phyloP scores from a whole-genome alignment of 768 basidiomycete species.

The Mycena chlorophos region DNA sequence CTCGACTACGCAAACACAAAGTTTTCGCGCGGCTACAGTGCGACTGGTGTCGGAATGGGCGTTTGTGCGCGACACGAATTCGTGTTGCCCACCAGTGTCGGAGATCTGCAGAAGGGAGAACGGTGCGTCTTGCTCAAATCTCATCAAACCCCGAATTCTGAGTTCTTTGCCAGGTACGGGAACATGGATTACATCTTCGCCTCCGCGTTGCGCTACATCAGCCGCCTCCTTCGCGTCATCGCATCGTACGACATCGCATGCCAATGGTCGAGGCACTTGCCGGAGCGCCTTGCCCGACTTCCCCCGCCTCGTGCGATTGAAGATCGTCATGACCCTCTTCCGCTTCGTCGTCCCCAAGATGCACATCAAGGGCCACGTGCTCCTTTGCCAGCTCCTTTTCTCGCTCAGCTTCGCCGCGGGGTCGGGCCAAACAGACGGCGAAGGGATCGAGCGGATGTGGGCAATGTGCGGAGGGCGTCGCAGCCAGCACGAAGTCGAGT shows the following conservation, averaged over 20 bases:
- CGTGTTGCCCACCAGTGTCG: slow-evolving; percentile 24
- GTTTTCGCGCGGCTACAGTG: slow-evolving; percentile 24
- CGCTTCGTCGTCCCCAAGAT: slow-evolving; percentile 30
- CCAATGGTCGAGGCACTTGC: slow-evolving; percentile 28
- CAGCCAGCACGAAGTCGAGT: slow-evolving; percentile 36
- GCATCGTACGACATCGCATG: slow-evolving; percentile 35
- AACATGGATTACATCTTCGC: slow-evolving; percentile 40
- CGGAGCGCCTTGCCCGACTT: slow-evolving; percentile 15
- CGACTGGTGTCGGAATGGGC: slow-evolving; percentile 24
- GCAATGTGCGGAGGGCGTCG: slow-evolving; percentile 24
- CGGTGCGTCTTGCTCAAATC: slow-evolving; percentile 18
- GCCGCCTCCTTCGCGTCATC: slow-evolving; percentile 11
- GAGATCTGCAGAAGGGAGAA: slow-evolving; percentile 33
- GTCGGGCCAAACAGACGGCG: slow-evolving; percentile 36
- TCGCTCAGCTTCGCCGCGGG: slow-evolving; percentile 26
- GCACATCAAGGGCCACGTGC: slow-evolving; percentile 27
- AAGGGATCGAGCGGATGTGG: slow-evolving; percentile 34
- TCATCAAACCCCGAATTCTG: background rate
- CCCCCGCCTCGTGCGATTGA: slow-evolving; percentile 14
- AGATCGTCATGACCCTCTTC: slow-evolving; percentile 5
- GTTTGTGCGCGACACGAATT: slow-evolving; percentile 28
- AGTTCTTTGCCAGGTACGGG: slow-evolving; percentile 27
- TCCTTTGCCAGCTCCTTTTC: slow-evolving; percentile 23
- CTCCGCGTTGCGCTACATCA: slow-evolving; percentile 15
- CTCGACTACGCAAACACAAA: slow-evolving; percentile 11